phyloP scores from a whole-genome alignment of 192 early-diverging fungal genomes.

The Coemansia sp. region DNA sequence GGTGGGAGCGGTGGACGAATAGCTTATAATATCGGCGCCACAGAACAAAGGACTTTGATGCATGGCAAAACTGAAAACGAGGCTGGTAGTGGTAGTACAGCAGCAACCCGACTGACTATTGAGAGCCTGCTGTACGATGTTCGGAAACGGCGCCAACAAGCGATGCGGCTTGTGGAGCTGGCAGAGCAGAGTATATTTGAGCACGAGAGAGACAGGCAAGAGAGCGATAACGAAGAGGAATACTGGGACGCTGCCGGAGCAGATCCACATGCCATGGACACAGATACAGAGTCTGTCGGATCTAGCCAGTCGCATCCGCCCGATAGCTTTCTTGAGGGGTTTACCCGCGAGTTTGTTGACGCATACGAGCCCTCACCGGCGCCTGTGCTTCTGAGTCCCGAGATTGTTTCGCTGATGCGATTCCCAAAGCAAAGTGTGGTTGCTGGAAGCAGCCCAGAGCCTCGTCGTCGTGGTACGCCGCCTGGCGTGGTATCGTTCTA shows the following conservation, averaged over 20 bases:
- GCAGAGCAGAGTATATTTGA: slow-evolving; percentile 35
- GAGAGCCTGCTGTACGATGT: slow-evolving; percentile 26
- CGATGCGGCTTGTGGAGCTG: slow-evolving; percentile 24
- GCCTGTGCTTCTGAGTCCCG: background rate
- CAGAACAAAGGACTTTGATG: background rate
- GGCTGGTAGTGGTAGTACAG: background rate
- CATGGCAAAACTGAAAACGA: background rate
- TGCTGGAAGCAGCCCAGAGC: background rate
- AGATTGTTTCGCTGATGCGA: background rate
- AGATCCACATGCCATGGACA: background rate
- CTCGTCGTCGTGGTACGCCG: background rate
- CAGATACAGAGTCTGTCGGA: background rate
- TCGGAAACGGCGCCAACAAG: slow-evolving; percentile 21
- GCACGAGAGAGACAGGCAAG: background rate
- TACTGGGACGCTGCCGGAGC: background rate
- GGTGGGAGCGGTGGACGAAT: background rate
- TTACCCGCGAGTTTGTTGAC: slow-evolving; percentile 43
- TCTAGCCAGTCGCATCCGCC: slow-evolving; percentile 16
- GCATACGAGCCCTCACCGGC: slow-evolving; percentile 15
- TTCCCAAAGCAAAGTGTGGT: background rate
- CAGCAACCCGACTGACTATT: slow-evolving; percentile 8
- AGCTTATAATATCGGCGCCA: background rate
- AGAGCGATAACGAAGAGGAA: background rate
- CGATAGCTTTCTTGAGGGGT: slow-evolving; percentile 39
- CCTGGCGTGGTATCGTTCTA: background rate